Evolutionary conservation across 139 green algal species (phyloP), one percentile per base, ranked within the genome.

Genomic region (Coccomyxa sp.): DNA sequence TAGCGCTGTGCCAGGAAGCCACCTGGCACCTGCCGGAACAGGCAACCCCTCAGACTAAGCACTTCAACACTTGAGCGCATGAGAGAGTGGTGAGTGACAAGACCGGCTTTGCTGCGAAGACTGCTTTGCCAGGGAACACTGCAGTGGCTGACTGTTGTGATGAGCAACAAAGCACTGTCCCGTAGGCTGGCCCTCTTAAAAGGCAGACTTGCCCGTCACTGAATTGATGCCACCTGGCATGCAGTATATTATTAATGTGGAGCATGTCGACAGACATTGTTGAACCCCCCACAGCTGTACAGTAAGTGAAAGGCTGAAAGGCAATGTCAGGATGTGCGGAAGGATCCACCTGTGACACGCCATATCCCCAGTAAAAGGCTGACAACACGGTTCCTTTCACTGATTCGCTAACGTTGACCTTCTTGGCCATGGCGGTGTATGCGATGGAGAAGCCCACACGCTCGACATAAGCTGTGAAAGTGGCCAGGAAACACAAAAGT

Each of bases 331-430:
- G 10, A 11, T 28, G 63, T 3, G 63, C 18, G 9, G 4, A 71
- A 9, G 21, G 21, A 25, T 25, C 1, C 18, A 93, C 92, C 90
- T 98, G 96, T 15, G 96, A 97, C 1, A 98, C 51, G 1, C 87
- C 97, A 66, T 99, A 99, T 51, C 97, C 97, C 90, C 95, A 98
- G 86, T 96, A 99, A 80, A 99, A 99, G 16, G 95, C 92, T 0
- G 93, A 97, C n/a, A 99, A 85, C 15, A 99, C 95, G 0, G 86
- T 92, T 15, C 96, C 96, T 76, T 98, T 97, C n/a, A 95, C 86
- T 0, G 86, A 86, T 83, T 96, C 94, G 57, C 93, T 89, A 0
- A 95, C 32, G 0, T 71, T 71, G 12, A 88, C 91, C 59, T 89
- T 77, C 60, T 94, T 93, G 0, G 96, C 95, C 85, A 96, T 92